Percentiles rank a stretch among this genome's conserved stretches.
These are phyloP conservation scores for Rhizophagus prolifer DNA, from an alignment of 192 early-diverging fungal species.

Conservation along the genomic window DNA sequence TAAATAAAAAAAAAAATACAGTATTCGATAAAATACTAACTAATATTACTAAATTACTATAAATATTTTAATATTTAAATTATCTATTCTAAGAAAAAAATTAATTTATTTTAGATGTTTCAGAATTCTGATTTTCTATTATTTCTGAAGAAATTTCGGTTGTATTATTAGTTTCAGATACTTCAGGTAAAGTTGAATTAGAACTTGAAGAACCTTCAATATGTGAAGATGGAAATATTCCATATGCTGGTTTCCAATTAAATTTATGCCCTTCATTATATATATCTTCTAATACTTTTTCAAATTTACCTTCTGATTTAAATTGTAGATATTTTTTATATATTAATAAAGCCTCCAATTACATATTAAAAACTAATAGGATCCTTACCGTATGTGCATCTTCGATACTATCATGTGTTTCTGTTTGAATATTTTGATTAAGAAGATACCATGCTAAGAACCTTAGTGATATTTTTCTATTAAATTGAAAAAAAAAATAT, in stretches of 20 bases:
- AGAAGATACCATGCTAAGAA: constrained; percentile 92
- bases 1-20: too few relatives aligned
- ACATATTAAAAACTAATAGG: background rate
- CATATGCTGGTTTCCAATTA: constrained; percentile 52
- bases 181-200: background rate
- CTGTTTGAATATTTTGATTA: constrained; percentile 80
- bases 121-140: background rate
- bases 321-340: constrained; percentile 81
- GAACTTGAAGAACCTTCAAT: background rate
- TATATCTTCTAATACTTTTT: constrained; percentile 74
- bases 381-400: constrained; percentile 78
- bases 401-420: constrained; percentile 91
- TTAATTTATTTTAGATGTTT: too few relatives aligned
- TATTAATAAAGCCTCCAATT: constrained; percentile 64
- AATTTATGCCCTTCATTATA: constrained; percentile 72
- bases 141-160: background rate
- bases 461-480: constrained; percentile 81
- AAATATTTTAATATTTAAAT: too few relatives aligned
- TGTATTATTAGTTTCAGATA: background rate
- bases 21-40: too few relatives aligned
- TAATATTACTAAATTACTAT: too few relatives aligned
- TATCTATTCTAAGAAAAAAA: too few relatives aligned
- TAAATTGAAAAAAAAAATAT: background rate
- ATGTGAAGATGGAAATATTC: constrained; percentile 38
- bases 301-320: constrained; percentile 62